A percentile compares a stretch with the other conserved stretches of the same genome.
Evolutionary conservation across 2,329 filamentous ascomycete species (phyloP).

Genomic region (Drechslera avenae): DNA sequence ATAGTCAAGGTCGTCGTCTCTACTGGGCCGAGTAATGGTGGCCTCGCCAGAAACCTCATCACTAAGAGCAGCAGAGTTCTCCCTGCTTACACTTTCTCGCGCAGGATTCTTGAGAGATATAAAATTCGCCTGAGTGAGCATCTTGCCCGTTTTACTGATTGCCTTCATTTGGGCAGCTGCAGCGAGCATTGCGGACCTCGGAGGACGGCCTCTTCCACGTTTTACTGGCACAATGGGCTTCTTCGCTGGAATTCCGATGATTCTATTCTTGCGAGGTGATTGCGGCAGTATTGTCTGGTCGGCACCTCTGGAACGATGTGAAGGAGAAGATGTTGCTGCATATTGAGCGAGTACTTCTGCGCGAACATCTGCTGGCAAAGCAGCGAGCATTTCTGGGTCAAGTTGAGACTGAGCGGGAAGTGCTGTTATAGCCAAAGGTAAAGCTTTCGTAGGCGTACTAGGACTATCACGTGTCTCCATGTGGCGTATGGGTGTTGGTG

Average conservation of each 20-base stretch:
- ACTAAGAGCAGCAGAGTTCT: constrained; percentile 23
- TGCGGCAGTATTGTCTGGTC: constrained; percentile 47
- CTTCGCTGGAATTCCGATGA: constrained; percentile 56
- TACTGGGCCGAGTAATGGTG: neutral
- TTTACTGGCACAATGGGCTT: constrained; percentile 65
- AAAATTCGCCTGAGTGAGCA: constrained; percentile 75
- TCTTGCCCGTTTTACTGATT: constrained; percentile 35
- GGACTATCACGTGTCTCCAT: neutral
- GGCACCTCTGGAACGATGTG: constrained; percentile 43
- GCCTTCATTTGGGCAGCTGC: constrained; percentile 58
- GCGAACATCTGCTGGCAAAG: constrained; percentile 83
- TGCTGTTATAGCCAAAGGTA: constrained; percentile 42
- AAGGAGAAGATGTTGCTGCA: constrained; percentile 34
- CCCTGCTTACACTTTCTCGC: constrained; percentile 16
- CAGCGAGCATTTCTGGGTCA: constrained; percentile 81
- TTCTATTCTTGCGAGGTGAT: constrained; percentile 58
- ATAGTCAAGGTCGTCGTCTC: constrained; percentile 45
- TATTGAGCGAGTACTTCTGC: constrained; percentile 82
- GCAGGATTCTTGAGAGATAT: constrained; percentile 49
- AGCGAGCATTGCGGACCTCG: constrained; percentile 46
- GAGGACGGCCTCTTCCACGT: constrained; percentile 64
- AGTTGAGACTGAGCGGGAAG: constrained; percentile 74
- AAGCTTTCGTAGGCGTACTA: constrained; percentile 23
- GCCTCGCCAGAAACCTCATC: constrained; percentile 33
- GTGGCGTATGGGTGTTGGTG: constrained; percentile 31